Conservation (phyloP, 768 basidiomycete genomes). For the Clitopilus hobsonii region DNA sequence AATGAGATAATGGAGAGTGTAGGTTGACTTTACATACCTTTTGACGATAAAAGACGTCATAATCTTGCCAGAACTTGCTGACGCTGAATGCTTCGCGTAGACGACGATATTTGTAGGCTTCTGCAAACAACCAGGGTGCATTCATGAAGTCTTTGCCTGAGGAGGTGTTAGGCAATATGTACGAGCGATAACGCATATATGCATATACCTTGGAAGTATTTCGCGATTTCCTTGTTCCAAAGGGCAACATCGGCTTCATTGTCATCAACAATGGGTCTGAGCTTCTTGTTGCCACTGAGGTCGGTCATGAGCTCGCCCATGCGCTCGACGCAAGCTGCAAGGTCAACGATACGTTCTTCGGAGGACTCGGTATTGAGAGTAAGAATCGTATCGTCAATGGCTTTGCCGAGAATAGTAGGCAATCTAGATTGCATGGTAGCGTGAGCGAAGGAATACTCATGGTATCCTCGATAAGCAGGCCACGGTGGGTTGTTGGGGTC, state of each 20-base stretch:
- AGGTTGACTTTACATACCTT: conserved; percentile 49
- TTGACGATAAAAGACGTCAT: conserved; percentile 94
- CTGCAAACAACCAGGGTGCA: conserved; percentile 94
- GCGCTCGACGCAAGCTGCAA: conserved; percentile 80
- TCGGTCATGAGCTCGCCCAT: conserved; percentile 90
- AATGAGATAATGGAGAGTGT: not conserved
- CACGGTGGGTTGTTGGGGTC: conserved; percentile 83
- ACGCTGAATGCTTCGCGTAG: conserved; percentile 92
- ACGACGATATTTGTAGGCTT: conserved; percentile 90
- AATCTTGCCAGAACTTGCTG: conserved; percentile 84
- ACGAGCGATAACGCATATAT: conserved; percentile 1
- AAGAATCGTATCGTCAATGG: conserved; percentile 85
- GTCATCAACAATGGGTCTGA: conserved; percentile 87
- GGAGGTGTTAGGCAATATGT: not conserved
- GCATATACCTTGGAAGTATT: conserved; percentile 79
- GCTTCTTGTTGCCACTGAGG: conserved; percentile 75
- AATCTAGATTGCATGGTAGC: conserved; percentile 96
- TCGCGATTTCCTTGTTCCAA: conserved; percentile 97
- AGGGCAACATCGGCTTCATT: conserved; percentile 87
- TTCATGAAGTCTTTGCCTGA: conserved; percentile 90
- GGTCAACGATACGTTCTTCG: conserved; percentile 82
- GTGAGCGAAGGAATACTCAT: conserved; percentile 80
- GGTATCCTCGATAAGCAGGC: conserved; percentile 79
- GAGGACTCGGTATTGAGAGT: conserved; percentile 83
- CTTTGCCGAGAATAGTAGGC: conserved; percentile 93